Evolutionary conservation across 1,284 basidiomycete species (phyloP), one percentile per base, ranked within the genome.

Genomic region (Rhodotorula sp.): DNA sequence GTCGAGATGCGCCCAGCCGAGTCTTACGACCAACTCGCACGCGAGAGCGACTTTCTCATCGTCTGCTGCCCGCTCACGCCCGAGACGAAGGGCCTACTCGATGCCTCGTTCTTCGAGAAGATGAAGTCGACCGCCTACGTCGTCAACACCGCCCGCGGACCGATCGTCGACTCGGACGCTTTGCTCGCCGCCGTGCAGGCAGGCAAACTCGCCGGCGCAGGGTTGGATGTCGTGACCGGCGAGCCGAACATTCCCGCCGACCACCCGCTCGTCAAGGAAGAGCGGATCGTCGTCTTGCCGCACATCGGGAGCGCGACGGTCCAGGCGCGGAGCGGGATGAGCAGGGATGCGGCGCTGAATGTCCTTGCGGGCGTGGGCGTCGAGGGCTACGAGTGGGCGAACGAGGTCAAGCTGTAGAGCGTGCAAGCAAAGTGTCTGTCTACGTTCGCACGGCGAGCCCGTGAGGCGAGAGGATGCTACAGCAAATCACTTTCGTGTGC

Each of bases 141-240:
- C 24, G 87, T 95, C 53, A 96, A 96, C 77, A 85, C 88, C 1
- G 86, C 87, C 26, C 75, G 83, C 69, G 83, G 84, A 1, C 81
- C 91, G 0, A 82, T 97, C 9, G 90, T 99, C 18, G 92, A 98
- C 79, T 79, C 77, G 1, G 87, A 89, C 52, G 94, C 94, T 15
- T 85, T 99, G 15, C 89, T 89, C 2, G 86, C 85, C 68, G 94
- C 94, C 0, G 81, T 98, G 56, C 82, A 83, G 58, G 85, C 88
- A 70, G 85, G 85, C 4, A 87, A 87, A 85, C 89, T 98, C 53
- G 95, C 89, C 83, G 94, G 88, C 30, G 95, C 95, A 0, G 95
- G 92, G 0, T 77, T 99, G 10, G 95, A 99, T 79, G 95, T 98
- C 46, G 87, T 97, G 18, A 92, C 94, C 73, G 92, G 91, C 44